Base-by-base conservation (phyloP, 805 yeast species). In the Komagataella mondaviorum region DNA sequence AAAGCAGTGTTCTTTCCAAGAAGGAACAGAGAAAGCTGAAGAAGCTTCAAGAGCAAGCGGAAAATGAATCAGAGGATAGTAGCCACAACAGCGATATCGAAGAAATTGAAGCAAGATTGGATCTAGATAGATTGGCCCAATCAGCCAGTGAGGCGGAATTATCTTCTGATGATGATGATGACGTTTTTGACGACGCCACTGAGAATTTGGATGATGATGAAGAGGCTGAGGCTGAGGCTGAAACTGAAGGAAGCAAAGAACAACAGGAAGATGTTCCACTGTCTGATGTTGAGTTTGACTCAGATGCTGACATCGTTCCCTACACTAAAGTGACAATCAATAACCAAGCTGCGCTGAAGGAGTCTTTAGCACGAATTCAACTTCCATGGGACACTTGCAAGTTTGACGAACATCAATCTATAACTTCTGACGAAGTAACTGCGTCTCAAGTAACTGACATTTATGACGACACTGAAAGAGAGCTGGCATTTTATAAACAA, bases 401-500 rank as follows among this genome's bases (percentile, higher is more conserved):
- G 5, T 91, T 93, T 69, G 79, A 77, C 56, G 98, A 93, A 70
- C 95, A 87, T 65, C 89, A 88, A 71, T 67, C 87, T 14, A 66
- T 89, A 44, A 75, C 83, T 12, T 76, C 90, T 46, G 70, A 72
- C 12, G 77, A 71, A 16, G 75, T 77, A 49, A 76, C 85, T 48
- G 91, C 78, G 62, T 64, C 77, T 18, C 78, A 78, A 51, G 83
- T 86, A 61, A 85, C 78, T 62, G 97, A 91, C 64, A 85, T 91
- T 54, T 87, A 90, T 61, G 97, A 93, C 63, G 99, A 93, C 60
- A 86, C 96, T 46, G 91, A 89, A 68, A 81, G 99, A 65, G 99
- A 93, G 71, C 71, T 93, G 56, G 95, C 95, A 23, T 91, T 93
- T 61, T 93, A 90, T 69, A 89, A 88, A 65, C 99, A 93, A 71